Conservation (phyloP, 768 basidiomycete species). For the Russula olivacea region DNA sequence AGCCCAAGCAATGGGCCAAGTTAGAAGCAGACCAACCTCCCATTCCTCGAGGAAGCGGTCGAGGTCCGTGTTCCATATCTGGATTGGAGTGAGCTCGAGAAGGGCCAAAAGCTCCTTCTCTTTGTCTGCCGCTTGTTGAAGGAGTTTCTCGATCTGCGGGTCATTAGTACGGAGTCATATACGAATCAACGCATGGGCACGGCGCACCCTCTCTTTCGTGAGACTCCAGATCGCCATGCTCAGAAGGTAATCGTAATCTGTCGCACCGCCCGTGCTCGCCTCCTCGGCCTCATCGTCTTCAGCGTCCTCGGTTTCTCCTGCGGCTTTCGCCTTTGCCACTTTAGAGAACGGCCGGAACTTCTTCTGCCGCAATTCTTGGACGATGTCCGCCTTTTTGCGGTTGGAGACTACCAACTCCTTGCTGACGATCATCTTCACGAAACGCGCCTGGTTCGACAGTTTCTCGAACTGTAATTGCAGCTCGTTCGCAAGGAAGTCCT, state of each 20-base stretch:
- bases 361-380: conserved; percentile 72
- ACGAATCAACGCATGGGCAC: neutral
- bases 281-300: conserved; percentile 49
- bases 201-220: conserved; percentile 80
- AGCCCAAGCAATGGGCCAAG: neutral
- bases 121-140: conserved; percentile 73
- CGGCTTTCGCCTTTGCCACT: conserved; percentile 55
- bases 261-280: conserved; percentile 38
- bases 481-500: conserved; percentile 84
- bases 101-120: conserved; percentile 73
- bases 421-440: conserved; percentile 92
- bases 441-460: conserved; percentile 90
- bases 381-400: conserved; percentile 83
- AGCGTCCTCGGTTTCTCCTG: conserved; percentile 58
- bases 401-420: conserved; percentile 76
- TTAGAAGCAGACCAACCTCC: conserved; percentile 51
- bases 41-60: conserved; percentile 79
- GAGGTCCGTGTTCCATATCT: conserved; percentile 87
- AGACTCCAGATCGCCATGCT: conserved; percentile 95
- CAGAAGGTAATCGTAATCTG: conserved; percentile 89
- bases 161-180: neutral
- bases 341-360: conserved; percentile 94
- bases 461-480: conserved; percentile 77
- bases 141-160: conserved; percentile 73
- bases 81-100: conserved; percentile 69